These are phyloP conservation scores for Ilyonectria mors-panacis DNA, from an alignment of 2,329 filamentous ascomycete species.

Conservation along the genomic window DNA sequence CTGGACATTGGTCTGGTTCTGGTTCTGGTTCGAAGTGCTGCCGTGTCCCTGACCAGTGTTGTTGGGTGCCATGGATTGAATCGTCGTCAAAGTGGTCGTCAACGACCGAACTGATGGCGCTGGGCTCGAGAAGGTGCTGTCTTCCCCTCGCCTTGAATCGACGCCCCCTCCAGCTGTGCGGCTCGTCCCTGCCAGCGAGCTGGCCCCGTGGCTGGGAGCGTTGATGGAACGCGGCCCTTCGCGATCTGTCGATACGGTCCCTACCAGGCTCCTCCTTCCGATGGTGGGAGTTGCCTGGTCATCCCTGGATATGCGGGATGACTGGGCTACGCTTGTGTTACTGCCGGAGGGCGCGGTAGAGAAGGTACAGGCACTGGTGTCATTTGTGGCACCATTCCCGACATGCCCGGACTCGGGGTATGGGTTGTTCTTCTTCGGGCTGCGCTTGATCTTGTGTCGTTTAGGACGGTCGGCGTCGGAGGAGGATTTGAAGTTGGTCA, in stretches of 20 bases:
- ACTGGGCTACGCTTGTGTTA: conserved; percentile 70
- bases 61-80: conserved; percentile 80
- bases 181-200: conserved; percentile 80
- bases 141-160: conserved; percentile 78
- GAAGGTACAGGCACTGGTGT: conserved; percentile 68
- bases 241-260: conserved; percentile 87
- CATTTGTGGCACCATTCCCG: conserved; percentile 49
- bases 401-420: conserved; percentile 85
- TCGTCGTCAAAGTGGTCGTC: conserved; percentile 87
- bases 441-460: conserved; percentile 67
- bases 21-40: conserved; percentile 50
- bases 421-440: conserved; percentile 85
- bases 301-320: conserved; percentile 73
- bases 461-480: conserved; percentile 69
- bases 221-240: conserved; percentile 82
- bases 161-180: conserved; percentile 77
- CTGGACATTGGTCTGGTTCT: conserved; percentile 66
- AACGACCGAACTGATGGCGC: conserved; percentile 85
- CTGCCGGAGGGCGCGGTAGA: conserved; percentile 70
- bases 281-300: conserved; percentile 70
- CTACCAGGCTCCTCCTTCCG: conserved; percentile 81
- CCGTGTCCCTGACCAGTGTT: conserved; percentile 56
- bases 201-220: conserved; percentile 80
- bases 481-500: conserved; percentile 87
- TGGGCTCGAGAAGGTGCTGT: conserved; percentile 86